Conservation (phyloP, 2,329 filamentous ascomycete species). For the Penicillium sclerotigenum region DNA sequence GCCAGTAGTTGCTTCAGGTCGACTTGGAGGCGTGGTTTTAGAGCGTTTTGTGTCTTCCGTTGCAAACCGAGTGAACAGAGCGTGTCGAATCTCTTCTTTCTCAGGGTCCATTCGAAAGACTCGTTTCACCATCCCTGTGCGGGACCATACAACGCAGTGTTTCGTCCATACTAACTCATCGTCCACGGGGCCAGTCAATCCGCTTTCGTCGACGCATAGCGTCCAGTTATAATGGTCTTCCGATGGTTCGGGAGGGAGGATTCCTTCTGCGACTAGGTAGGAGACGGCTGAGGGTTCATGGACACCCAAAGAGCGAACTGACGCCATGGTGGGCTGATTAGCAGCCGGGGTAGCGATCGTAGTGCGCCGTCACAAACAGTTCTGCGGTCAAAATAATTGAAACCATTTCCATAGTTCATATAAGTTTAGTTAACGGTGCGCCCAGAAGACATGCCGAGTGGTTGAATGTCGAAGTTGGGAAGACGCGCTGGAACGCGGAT, state of each 20-base stretch:
- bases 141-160: slow-evolving; percentile 80
- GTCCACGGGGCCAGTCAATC: slow-evolving; percentile 50
- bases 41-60: slow-evolving; percentile 33
- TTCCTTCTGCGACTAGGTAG: slow-evolving; percentile 76
- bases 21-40: slow-evolving; percentile 3
- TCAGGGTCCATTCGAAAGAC: slow-evolving; percentile 83
- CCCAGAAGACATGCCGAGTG: slow-evolving; percentile 11
- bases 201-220: slow-evolving; percentile 49
- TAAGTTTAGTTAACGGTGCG: slow-evolving; percentile 2
- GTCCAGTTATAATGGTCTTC: slow-evolving; percentile 71
- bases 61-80: slow-evolving; percentile 79
- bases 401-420: slow-evolving; percentile 30
- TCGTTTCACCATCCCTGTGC: slow-evolving; percentile 78
- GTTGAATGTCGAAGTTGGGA: slow-evolving; percentile 17
- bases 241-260: slow-evolving; percentile 66
- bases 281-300: slow-evolving; percentile 82
- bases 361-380: slow-evolving; percentile 20
- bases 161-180: slow-evolving; percentile 79
- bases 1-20: background rate
- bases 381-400: slow-evolving; percentile 22
- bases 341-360: slow-evolving; percentile 19
- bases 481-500: slow-evolving; percentile 33
- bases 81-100: slow-evolving; percentile 81
- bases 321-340: slow-evolving; percentile 65
- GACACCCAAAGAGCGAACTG: slow-evolving; percentile 83